phyloP scores from a whole-genome alignment of 768 basidiomycete species.

The Thelephora aurantiotincta region DNA sequence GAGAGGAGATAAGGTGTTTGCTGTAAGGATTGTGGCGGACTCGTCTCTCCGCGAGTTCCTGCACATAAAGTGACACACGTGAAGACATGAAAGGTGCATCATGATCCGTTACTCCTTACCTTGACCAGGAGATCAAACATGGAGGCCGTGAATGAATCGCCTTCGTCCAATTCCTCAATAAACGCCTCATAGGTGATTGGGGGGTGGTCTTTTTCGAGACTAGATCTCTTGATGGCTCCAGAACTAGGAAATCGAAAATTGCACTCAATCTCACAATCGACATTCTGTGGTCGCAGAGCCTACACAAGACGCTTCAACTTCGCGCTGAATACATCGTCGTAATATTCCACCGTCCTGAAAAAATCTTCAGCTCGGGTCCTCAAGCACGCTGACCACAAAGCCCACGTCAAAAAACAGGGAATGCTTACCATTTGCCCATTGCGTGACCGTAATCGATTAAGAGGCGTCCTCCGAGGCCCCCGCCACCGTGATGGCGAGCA shows the following conservation, averaged over 20 bases:
- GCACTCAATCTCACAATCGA: constrained; percentile 3
- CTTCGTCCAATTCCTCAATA: constrained; percentile 62
- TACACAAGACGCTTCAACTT: constrained; percentile 75
- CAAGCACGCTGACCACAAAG: constrained; percentile 3
- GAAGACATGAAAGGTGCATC: neutral
- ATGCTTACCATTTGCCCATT: constrained; percentile 63
- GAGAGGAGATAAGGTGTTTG: constrained; percentile 48
- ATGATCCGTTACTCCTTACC: constrained; percentile 26
- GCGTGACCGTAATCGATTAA: neutral
- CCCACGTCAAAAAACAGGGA: constrained; percentile 2
- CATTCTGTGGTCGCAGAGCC: constrained; percentile 13
- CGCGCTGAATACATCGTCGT: constrained; percentile 56
- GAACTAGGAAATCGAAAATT: constrained; percentile 26
- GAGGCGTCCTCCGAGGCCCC: too few relatives aligned
- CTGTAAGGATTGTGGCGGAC: constrained; percentile 38
- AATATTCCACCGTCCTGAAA: constrained; percentile 53
- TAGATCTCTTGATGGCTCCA: constrained; percentile 57
- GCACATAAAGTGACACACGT: constrained; percentile 5
- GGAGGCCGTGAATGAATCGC: constrained; percentile 69
- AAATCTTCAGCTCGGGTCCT: neutral
- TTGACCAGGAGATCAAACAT: constrained; percentile 68
- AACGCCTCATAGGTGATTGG: constrained; percentile 62
- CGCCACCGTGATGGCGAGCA: too few relatives aligned
- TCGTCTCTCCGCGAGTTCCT: constrained; percentile 72
- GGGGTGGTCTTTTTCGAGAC: constrained; percentile 41